Evolutionary conservation across 495 filamentous ascomycete genomes (phyloP).

Genomic region (Parathielavia appendiculata): DNA sequence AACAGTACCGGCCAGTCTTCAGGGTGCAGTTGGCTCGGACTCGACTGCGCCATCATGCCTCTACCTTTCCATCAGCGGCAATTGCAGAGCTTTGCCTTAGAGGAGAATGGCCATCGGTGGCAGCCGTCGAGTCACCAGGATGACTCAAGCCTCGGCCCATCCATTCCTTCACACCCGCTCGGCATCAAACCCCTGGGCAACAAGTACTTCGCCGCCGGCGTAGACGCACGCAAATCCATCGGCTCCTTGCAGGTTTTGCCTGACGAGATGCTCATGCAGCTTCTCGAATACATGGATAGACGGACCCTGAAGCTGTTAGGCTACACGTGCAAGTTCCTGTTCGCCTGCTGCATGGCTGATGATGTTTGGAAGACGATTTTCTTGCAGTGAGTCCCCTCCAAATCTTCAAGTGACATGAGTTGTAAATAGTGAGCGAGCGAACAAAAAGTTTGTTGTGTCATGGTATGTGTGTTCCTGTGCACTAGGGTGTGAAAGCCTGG

Average conservation of each 20-base stretch:
- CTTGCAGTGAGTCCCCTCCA: slow-evolving; percentile 61
- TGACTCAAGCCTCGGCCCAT: slow-evolving; percentile 20
- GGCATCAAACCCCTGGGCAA: slow-evolving; percentile 87
- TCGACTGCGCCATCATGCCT: slow-evolving; percentile 17
- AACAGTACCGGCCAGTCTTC: no score
- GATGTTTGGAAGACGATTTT: slow-evolving; percentile 89
- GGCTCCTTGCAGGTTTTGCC: slow-evolving; percentile 63
- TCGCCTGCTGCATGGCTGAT: slow-evolving; percentile 78
- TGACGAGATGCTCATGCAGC: slow-evolving; percentile 72
- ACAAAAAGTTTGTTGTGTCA: background rate
- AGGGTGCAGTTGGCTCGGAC: background rate
- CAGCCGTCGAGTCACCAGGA: slow-evolving; percentile 22
- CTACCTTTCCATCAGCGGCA: slow-evolving; percentile 23
- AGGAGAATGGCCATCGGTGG: slow-evolving; percentile 17
- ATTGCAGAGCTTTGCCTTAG: slow-evolving; percentile 6
- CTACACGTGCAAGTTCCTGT: slow-evolving; percentile 81
- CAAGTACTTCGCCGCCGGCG: slow-evolving; percentile 57
- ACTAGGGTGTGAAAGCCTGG: background rate
- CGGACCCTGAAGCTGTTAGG: slow-evolving; percentile 59
- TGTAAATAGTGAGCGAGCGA: background rate
- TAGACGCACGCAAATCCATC: slow-evolving; percentile 59
- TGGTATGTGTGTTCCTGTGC: background rate
- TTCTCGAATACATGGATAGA: slow-evolving; percentile 72
- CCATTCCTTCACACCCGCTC: slow-evolving; percentile 74
- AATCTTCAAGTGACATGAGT: background rate